Percentiles rank a stretch among this genome's conserved stretches.
Conservation (phyloP, 2,329 filamentous ascomycete genomes). For the Penicillium occitanis region DNA sequence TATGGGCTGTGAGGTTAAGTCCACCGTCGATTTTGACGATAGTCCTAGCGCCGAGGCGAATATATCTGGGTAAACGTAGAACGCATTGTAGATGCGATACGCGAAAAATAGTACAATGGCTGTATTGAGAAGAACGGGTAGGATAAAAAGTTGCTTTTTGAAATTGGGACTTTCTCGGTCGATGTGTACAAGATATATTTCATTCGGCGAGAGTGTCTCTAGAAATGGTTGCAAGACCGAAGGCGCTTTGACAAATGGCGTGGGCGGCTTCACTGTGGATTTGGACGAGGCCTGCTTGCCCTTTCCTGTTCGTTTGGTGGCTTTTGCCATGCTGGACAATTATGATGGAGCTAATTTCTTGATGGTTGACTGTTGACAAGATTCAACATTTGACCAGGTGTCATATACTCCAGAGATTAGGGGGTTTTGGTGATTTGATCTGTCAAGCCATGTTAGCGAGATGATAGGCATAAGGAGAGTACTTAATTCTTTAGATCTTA, state of each 20-base stretch:
- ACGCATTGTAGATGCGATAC: constrained; percentile 67
- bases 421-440: neutral
- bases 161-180: constrained; percentile 68
- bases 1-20: constrained; percentile 58
- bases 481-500: neutral
- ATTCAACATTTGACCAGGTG: neutral
- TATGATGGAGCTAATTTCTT: neutral
- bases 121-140: constrained; percentile 76
- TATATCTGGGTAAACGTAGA: constrained; percentile 71
- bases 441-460: neutral
- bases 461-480: neutral
- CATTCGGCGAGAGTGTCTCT: constrained; percentile 61
- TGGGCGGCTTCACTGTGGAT: constrained; percentile 43
- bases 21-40: constrained; percentile 65
- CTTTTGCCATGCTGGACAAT: constrained; percentile 35
- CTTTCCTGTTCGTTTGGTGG: constrained; percentile 33
- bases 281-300: constrained; percentile 30
- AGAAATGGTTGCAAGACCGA: constrained; percentile 65
- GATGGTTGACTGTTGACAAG: neutral
- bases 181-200: constrained; percentile 83
- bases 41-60: constrained; percentile 65
- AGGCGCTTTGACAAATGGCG: constrained; percentile 69
- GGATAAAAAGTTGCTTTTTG: constrained; percentile 79
- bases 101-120: constrained; percentile 63
- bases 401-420: neutral